These are phyloP conservation scores for Vanilla planifolia DNA, from an alignment of 106 monocot species.

Conservation along the genomic window DNA sequence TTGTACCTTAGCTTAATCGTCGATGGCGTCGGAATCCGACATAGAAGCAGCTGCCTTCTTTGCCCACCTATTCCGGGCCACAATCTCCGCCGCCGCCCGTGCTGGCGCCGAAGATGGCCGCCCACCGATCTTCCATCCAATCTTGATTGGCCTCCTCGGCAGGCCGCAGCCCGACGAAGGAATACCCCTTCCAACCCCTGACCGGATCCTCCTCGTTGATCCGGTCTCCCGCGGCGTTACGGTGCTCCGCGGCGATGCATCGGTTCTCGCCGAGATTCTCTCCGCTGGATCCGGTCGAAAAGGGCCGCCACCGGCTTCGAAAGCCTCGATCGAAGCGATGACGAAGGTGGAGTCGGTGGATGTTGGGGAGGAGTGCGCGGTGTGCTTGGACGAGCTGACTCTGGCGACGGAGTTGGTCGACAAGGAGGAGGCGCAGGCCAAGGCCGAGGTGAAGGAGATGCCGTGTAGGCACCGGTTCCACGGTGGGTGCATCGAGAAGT, in stretches of 20 bases:
- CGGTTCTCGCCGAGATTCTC: constrained; percentile 18
- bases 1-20: neutral
- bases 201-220: constrained; percentile 41
- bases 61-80: constrained; percentile 1
- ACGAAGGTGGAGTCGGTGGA: constrained; percentile 16
- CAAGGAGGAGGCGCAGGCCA: constrained; percentile 4
- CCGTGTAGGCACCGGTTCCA: constrained; percentile 66
- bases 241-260: constrained; percentile 18
- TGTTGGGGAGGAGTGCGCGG: constrained; percentile 31
- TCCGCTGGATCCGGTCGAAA: constrained; percentile 1
- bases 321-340: constrained; percentile 53
- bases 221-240: constrained; percentile 24
- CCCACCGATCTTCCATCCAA: neutral
- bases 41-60: constrained; percentile 8
- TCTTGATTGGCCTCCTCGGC: constrained; percentile 9
- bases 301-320: constrained; percentile 51
- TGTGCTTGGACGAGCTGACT: constrained; percentile 49
- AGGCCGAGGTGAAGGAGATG: constrained; percentile 91
- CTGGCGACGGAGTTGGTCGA: neutral
- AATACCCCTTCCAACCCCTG: constrained; percentile 1
- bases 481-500: constrained; percentile 61
- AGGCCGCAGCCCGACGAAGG: neutral
- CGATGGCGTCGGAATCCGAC: neutral
- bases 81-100: neutral
- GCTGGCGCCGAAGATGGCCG: neutral